Conservation (phyloP, 1,284 basidiomycete genomes). For the Porodaedalea pini region DNA sequence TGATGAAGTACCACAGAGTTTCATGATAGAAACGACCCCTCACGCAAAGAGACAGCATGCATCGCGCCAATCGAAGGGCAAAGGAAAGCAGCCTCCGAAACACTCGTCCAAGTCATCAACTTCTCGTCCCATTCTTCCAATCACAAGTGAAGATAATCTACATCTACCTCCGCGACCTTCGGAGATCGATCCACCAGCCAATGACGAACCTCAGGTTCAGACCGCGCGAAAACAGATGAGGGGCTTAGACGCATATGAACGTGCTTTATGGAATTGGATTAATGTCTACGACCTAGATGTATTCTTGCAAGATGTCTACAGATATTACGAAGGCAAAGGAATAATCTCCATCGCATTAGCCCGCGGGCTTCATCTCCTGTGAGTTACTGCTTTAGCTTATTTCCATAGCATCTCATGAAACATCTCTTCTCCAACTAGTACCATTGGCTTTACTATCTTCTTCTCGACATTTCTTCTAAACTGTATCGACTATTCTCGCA, state of each 20-base stretch:
- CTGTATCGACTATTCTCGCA: constrained; percentile 88
- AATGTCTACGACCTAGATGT: constrained; percentile 96
- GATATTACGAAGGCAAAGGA: constrained; percentile 95
- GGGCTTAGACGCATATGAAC: constrained; percentile 81
- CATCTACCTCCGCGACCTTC: constrained; percentile 68
- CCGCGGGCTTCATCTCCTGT: constrained; percentile 89
- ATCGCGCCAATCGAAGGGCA: constrained; percentile 35
- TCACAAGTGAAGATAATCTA: constrained; percentile 27
- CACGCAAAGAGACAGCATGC: constrained; percentile 30
- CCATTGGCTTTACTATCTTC: constrained; percentile 93
- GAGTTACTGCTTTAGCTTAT: constrained; percentile 43
- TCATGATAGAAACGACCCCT: constrained; percentile 69
- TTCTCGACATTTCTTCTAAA: constrained; percentile 96
- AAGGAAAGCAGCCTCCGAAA: constrained; percentile 25
- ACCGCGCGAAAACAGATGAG: constrained; percentile 42
- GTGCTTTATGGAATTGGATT: constrained; percentile 97
- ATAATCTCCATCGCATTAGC: constrained; percentile 91
- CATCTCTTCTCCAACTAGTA: constrained; percentile 51
- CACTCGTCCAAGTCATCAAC: background rate
- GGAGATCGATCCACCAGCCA: constrained; percentile 41
- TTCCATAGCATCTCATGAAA: background rate
- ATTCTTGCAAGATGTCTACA: constrained; percentile 93
- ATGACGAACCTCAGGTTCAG: constrained; percentile 11
- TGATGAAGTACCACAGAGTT: constrained; percentile 77
- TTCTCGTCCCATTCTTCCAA: constrained; percentile 34